phyloP scores from a whole-genome alignment of 2,329 filamentous ascomycete species.

The Hypoxylon sp. region DNA sequence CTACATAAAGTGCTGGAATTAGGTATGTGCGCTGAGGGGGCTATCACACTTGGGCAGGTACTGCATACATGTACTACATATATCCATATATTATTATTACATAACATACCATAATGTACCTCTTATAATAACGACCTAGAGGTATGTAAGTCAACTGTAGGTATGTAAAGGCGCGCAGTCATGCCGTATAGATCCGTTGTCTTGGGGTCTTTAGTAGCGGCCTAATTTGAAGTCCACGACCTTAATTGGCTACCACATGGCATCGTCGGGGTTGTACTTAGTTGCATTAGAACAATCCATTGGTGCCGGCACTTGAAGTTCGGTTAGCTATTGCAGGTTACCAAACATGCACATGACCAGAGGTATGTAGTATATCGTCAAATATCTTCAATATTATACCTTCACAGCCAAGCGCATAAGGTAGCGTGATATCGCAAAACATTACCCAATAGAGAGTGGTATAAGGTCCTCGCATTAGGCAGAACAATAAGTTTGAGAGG shows the following conservation, averaged over 20 bases:
- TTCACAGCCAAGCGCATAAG: too few relatives aligned
- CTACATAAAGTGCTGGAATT: neutral
- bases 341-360: neutral
- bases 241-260: constrained; percentile 24
- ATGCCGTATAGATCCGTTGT: constrained; percentile 11
- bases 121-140: too few relatives aligned
- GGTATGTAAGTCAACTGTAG: neutral
- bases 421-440: too few relatives aligned
- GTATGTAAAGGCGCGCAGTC: constrained; percentile 4
- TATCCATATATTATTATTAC: neutral
- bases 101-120: too few relatives aligned
- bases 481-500: neutral
- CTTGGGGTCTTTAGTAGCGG: constrained; percentile 19
- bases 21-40: too few relatives aligned
- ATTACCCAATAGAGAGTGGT: too few relatives aligned
- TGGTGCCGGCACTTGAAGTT: constrained; percentile 30
- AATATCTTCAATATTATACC: neutral
- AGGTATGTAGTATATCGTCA: neutral
- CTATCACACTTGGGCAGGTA: neutral
- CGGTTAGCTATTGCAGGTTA: neutral
- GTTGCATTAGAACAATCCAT: constrained; percentile 7
- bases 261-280: constrained; percentile 1
- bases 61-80: neutral
- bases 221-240: constrained; percentile 17
- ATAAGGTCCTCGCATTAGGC: too few relatives aligned